Conservation (phyloP, 805 yeast genomes). For the Candida koratica region DNA sequence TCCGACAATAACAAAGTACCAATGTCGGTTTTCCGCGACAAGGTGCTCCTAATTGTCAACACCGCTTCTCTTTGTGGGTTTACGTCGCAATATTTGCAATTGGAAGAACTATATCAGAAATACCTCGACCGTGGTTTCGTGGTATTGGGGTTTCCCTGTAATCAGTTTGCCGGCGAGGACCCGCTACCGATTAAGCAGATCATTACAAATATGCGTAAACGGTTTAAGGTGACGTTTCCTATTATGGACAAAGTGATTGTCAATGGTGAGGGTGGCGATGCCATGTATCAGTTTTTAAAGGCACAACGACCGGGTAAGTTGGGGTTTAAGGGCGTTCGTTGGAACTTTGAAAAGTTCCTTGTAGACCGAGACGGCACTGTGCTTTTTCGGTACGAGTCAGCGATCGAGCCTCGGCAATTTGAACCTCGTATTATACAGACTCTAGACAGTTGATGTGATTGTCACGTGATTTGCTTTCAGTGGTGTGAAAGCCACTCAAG, state of each 20-base stretch:
- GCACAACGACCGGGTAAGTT: slow-evolving; percentile 22
- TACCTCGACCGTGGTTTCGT: slow-evolving; percentile 61
- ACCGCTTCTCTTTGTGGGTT: slow-evolving; percentile 81
- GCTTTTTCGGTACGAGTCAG: slow-evolving; percentile 57
- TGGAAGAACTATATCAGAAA: slow-evolving; percentile 64
- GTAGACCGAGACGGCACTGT: slow-evolving; percentile 57
- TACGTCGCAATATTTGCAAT: slow-evolving; percentile 71
- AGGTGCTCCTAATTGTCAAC: slow-evolving; percentile 79
- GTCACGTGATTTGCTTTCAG: no score
- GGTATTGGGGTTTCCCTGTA: slow-evolving; percentile 85
- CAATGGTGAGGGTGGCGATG: slow-evolving; percentile 31
- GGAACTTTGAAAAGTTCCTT: slow-evolving; percentile 80
- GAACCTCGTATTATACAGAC: slow-evolving; percentile 30
- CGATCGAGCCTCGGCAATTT: slow-evolving; percentile 59
- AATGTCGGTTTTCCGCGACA: slow-evolving; percentile 62
- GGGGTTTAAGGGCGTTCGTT: slow-evolving; percentile 49
- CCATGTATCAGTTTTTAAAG: slow-evolving; percentile 31
- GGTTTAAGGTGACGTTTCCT: slow-evolving; percentile 35
- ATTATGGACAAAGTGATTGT: slow-evolving; percentile 34
- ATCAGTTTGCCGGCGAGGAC: slow-evolving; percentile 82
- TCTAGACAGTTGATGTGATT: no score
- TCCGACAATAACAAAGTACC: slow-evolving; percentile 56
- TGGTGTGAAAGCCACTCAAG: no score
- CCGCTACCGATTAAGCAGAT: slow-evolving; percentile 51
- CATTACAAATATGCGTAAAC: slow-evolving; percentile 17